Percentiles rank a stretch among this genome's conserved stretches.
Conservation (phyloP, 2,329 filamentous ascomycete species). For the Cordyceps javanica region DNA sequence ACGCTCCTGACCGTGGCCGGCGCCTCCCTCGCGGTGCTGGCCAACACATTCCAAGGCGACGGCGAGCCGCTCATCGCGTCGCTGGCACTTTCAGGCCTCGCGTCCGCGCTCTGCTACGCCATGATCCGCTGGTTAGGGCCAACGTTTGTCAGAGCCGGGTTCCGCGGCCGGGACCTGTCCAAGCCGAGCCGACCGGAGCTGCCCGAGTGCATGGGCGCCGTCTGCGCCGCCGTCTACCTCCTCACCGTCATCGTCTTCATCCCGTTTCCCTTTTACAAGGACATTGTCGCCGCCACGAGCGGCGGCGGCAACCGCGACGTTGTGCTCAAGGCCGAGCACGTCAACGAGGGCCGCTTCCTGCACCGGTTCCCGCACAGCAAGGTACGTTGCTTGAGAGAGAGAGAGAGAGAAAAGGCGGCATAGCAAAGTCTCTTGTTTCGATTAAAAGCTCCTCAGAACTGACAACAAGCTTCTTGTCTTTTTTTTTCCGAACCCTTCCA, state of each 20-base stretch:
- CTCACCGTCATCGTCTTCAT: constrained; percentile 87
- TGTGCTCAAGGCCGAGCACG: constrained; percentile 64
- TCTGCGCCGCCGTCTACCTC: constrained; percentile 89
- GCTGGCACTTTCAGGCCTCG: constrained; percentile 76
- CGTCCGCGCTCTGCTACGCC: constrained; percentile 74
- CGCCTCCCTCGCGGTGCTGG: constrained; percentile 66
- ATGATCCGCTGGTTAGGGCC: constrained; percentile 91
- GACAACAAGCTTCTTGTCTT: background rate
- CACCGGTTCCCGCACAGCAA: constrained; percentile 94
- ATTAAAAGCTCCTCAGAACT: too few species aligned
- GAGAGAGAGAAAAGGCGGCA: background rate
- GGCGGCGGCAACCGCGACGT: constrained; percentile 89
- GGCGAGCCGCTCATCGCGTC: constrained; percentile 87
- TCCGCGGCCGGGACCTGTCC: constrained; percentile 85
- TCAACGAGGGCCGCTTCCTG: constrained; percentile 77
- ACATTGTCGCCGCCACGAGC: constrained; percentile 90
- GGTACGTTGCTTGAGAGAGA: constrained; percentile 38
- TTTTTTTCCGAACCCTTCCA: too few species aligned
- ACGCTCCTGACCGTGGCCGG: constrained; percentile 56
- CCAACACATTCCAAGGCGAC: constrained; percentile 76
- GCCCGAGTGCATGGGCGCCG: constrained; percentile 92
- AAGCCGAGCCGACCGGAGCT: constrained; percentile 66
- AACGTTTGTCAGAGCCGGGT: constrained; percentile 78
- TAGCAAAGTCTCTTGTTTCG: too few species aligned
- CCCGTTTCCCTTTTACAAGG: constrained; percentile 96